Percentiles rank a stretch among this genome's conserved stretches.
Evolutionary conservation across 2,329 filamentous ascomycete species (phyloP).

Genomic region (Colletotrichum aenigma): DNA sequence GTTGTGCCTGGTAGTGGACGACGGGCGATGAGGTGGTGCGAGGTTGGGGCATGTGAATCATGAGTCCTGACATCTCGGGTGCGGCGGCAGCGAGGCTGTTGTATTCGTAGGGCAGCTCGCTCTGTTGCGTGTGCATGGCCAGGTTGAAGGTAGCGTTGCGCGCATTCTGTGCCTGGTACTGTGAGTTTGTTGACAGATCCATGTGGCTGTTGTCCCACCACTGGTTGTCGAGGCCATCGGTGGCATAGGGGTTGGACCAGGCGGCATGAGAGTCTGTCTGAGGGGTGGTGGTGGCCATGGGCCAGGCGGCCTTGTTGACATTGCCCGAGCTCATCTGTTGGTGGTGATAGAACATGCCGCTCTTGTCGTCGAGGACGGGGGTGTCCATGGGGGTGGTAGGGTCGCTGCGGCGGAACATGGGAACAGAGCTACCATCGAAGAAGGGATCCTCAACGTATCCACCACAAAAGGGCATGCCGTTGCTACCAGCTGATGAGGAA

Average conservation of each 20-base stretch:
- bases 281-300: constrained; percentile 21
- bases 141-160: constrained; percentile 41
- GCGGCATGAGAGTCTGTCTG: constrained; percentile 13
- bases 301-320: constrained; percentile 27
- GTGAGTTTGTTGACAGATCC: constrained; percentile 29
- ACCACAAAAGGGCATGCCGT: constrained; percentile 32
- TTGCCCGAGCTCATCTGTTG: constrained; percentile 20
- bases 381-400: constrained; percentile 43
- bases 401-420: constrained; percentile 31
- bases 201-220: constrained; percentile 37
- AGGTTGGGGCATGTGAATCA: constrained; percentile 60
- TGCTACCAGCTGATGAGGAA: constrained; percentile 1
- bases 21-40: constrained; percentile 39
- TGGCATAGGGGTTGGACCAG: constrained; percentile 18
- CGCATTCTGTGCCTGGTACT: constrained; percentile 34
- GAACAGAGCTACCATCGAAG: constrained; percentile 31
- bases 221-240: constrained; percentile 22
- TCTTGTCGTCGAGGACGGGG: constrained; percentile 34
- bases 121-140: constrained; percentile 43
- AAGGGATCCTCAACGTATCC: constrained; percentile 45
- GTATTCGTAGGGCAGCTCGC: constrained; percentile 45
- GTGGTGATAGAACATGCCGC: constrained; percentile 30
- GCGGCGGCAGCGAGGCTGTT: constrained; percentile 31
- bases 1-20: constrained; percentile 26
- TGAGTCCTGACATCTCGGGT: constrained; percentile 42